Evolutionary conservation across 176 grass and related monocot genomes (phyloP), one percentile per base, ranked within the genome.

Genomic region (Carex cristatella): DNA sequence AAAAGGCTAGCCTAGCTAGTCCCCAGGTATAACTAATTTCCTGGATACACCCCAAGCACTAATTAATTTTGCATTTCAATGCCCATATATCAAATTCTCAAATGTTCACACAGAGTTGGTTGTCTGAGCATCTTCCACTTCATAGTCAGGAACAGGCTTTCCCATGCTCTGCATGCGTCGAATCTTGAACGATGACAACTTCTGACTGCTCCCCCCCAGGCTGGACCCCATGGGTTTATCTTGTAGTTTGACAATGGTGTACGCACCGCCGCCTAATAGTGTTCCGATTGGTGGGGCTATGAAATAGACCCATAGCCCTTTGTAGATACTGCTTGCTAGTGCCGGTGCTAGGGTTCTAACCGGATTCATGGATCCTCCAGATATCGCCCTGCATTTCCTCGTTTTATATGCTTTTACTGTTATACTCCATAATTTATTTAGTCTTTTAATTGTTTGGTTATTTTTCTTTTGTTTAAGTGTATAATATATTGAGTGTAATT

Each of bases 311-410:
- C 96, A 99, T 13, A 99, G 93, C 7, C 88, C 90, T 3, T 82
- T 18, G 90, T 83, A 99, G 14, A 71, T 44, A 69, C 85, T 87
- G 96, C 93, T 99, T 19, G 93, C 96, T 51, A 99, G 81, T 81
- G 97, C 97, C 61, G 97, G 97, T 12, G 90, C 97, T 76, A 96
- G 88, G 10, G 97, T 95, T 90, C 97, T 87, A 58, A 92, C 97
- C 14, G 97, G 97, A 81, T 99, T 99, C 97, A 96, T 99, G 55
- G 97, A 99, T 85, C 97, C 97, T 61, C 97, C 97, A 1, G 97
- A 99, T 32, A 99, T 81, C 1, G 97, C 86, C 97, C 97, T 99
- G 90, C 91, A 94, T 81, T 66, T 44, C 37, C 87, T 90, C 76
- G 64, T 59, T 88, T 84, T 38, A 8, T 63, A 62, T 79, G 19